Evolutionary conservation across 768 basidiomycete species (phyloP).

Genomic region (Kwoniella botswanensis): DNA sequence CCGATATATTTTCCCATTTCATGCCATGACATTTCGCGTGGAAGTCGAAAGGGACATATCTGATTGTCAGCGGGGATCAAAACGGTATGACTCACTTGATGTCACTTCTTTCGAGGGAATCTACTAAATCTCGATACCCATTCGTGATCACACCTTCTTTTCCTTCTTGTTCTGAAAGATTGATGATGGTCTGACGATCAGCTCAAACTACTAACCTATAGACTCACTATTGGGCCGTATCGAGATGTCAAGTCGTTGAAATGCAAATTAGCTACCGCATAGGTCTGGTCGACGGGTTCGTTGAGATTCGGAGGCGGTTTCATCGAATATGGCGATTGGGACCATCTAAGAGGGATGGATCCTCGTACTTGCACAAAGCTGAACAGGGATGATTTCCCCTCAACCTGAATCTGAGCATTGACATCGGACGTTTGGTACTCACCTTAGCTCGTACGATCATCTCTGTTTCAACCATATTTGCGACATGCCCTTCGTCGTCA

Average conservation of each 20-base stretch:
- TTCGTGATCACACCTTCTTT: conserved; percentile 81
- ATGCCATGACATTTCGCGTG: conserved; percentile 92
- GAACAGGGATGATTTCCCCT: conserved; percentile 76
- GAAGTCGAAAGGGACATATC: conserved; percentile 74
- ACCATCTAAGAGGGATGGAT: conserved; percentile 94
- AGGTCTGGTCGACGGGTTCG: conserved; percentile 72
- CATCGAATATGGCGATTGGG: conserved; percentile 80
- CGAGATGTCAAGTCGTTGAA: conserved; percentile 68
- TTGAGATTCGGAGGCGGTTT: conserved; percentile 87
- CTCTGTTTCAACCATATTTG: conserved; percentile 73
- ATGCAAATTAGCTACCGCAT: conserved; percentile 74
- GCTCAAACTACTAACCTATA: too few relatives aligned
- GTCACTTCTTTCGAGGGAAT: conserved; percentile 60
- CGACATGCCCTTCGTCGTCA: conserved; percentile 87
- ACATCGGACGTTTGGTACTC: conserved; percentile 31
- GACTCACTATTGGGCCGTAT: conserved; percentile 82
- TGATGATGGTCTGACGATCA: conserved; percentile 71
- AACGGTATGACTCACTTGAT: conserved; percentile 47
- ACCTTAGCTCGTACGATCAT: conserved; percentile 83
- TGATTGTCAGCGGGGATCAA: conserved; percentile 13
- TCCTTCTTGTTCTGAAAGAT: conserved; percentile 87
- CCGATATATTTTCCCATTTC: conserved; percentile 93
- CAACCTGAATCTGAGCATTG: conserved; percentile 64
- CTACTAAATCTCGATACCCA: conserved; percentile 74
- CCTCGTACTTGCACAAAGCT: conserved; percentile 90